Percentiles rank a stretch among this genome's conserved stretches.
These are phyloP conservation scores for Russula griseocarnosa DNA, from an alignment of 768 basidiomycete genomes.

Conservation along the genomic window DNA sequence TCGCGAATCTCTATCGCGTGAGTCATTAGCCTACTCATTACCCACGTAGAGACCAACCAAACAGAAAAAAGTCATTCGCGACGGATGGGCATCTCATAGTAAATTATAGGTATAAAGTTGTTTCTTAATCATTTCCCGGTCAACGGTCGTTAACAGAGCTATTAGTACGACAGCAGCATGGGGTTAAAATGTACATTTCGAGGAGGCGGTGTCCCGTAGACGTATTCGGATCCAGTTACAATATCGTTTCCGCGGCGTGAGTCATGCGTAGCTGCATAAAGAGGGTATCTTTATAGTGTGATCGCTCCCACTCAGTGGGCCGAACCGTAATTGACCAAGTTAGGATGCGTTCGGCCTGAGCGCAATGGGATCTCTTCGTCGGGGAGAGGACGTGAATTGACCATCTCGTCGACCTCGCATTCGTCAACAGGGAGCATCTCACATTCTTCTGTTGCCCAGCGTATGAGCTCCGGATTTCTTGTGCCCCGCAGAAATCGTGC, in stretches of 20 bases:
- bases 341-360: conserved; percentile 7
- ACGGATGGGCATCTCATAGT: conserved; percentile 64
- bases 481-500: conserved; percentile 14
- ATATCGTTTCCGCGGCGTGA: conserved; percentile 5
- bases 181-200: conserved; percentile 38
- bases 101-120: conserved; percentile 50
- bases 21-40: conserved; percentile 9
- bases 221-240: conserved; percentile 15
- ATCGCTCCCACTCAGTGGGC: conserved; percentile 11
- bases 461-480: conserved; percentile 19
- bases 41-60: not conserved
- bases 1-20: conserved; percentile 67
- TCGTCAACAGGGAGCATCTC: conserved; percentile 11
- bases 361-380: conserved; percentile 28
- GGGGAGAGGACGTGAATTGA: conserved; percentile 20
- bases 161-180: conserved; percentile 56
- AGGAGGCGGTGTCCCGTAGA: not conserved
- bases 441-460: conserved; percentile 28
- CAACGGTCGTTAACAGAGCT: conserved; percentile 3
- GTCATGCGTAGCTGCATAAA: conserved; percentile 6
- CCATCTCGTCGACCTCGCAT: conserved; percentile 29
- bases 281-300: not conserved
- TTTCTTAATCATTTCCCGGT: not conserved
- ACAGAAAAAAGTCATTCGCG: conserved; percentile 49
- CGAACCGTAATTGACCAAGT: conserved; percentile 22